phyloP scores from a whole-genome alignment of 1,284 basidiomycete species.

The Salmacisia buchloeana region DNA sequence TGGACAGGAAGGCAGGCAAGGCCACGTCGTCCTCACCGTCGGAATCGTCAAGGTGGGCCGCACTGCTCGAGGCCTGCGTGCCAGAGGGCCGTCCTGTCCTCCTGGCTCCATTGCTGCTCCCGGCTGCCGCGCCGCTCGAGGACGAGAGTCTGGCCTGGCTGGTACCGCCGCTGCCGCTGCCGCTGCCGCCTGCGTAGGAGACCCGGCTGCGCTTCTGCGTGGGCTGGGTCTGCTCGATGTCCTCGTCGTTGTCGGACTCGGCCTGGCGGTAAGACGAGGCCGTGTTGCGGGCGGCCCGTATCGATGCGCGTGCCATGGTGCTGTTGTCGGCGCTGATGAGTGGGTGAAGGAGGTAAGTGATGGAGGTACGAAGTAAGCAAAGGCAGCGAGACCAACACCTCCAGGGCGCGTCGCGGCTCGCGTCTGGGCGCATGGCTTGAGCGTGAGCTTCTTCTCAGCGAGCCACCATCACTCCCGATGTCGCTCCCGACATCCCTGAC shows the following conservation, averaged over 20 bases:
- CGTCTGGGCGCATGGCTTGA: no score
- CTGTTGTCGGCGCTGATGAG: neutral
- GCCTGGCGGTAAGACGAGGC: neutral
- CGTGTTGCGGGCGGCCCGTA: neutral
- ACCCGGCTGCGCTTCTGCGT: neutral
- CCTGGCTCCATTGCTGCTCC: neutral
- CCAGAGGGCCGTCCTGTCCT: neutral
- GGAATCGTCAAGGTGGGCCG: neutral
- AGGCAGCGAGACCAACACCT: no score
- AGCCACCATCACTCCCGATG: neutral
- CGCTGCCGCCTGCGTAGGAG: neutral
- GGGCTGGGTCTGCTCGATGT: slow-evolving; percentile 4
- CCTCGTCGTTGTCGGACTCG: neutral
- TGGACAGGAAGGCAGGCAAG: neutral
- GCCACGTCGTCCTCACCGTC: neutral
- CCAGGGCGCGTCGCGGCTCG: no score
- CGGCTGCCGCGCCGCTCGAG: neutral
- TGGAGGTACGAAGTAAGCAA: no score
- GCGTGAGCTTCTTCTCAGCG: no score
- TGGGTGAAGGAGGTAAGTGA: no score
- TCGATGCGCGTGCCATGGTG: neutral
- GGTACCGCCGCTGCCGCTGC: neutral
- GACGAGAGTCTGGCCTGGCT: no score
- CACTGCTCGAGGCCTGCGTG: no score
- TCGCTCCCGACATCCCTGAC: neutral